These are phyloP conservation scores for Nicotiana obtusifolia DNA, from an alignment of 257 asterid species.

Conservation along the genomic window DNA sequence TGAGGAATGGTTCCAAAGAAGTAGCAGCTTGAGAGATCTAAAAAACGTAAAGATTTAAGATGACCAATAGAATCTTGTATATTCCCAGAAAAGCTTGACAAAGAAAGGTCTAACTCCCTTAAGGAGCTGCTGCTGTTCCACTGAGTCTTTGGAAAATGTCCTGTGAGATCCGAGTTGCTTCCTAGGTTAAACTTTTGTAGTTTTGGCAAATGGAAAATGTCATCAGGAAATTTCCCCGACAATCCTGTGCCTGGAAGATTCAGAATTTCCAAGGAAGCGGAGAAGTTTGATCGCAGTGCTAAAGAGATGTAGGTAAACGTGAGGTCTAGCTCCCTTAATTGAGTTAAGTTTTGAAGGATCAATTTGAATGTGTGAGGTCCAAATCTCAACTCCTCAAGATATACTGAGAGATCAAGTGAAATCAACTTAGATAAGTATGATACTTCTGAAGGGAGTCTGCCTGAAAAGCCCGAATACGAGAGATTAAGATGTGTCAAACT, in stretches of 20 bases:
- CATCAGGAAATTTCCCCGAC: constrained; percentile 9
- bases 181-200: constrained; percentile 3
- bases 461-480: constrained; percentile 22
- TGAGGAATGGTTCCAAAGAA: constrained; percentile 20
- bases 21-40: constrained; percentile 16
- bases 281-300: constrained; percentile 13
- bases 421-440: constrained; percentile 11
- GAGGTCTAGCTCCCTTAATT: constrained; percentile 12
- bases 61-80: constrained; percentile 20
- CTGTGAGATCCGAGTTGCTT: constrained; percentile 12
- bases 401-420: constrained; percentile 15
- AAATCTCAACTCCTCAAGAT: constrained; percentile 1
- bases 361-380: constrained; percentile 14
- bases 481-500: constrained; percentile 22
- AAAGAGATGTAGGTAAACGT: constrained; percentile 6
- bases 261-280: constrained; percentile 14
- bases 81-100: constrained; percentile 16
- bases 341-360: constrained; percentile 25
- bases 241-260: constrained; percentile 10
- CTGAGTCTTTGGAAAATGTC: constrained; percentile 3
- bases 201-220: constrained; percentile 15
- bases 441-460: constrained; percentile 21
- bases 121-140: constrained; percentile 19
- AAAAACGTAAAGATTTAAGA: constrained; percentile 1
- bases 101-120: constrained; percentile 14